A percentile compares a stretch with the other conserved stretches of the same genome.
Conservation (phyloP, 116 monocot species). For the Dioscorea cayenensis region DNA sequence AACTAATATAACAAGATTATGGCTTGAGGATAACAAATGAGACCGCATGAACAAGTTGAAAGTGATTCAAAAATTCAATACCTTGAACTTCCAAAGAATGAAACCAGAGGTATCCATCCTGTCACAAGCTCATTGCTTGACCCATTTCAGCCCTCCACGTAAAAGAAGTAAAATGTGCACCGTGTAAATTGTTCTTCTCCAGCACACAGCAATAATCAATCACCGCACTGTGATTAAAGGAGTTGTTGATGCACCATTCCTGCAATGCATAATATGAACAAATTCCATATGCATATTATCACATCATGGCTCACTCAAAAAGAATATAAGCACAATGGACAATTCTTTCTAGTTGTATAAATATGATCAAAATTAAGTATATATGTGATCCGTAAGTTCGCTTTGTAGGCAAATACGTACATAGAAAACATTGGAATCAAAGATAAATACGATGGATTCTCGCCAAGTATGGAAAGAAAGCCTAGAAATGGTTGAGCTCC, state of each 20-base stretch:
- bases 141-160: conserved; percentile 94
- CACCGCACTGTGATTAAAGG: conserved; percentile 88
- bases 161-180: conserved; percentile 89
- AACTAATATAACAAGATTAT: too few species aligned
- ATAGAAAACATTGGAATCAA: too few species aligned
- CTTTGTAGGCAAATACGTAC: too few species aligned
- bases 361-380: too few species aligned
- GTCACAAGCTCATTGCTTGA: conserved; percentile 77
- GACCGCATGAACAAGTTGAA: too few species aligned
- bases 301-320: not conserved
- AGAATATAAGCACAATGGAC: not conserved
- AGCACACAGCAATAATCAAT: conserved; percentile 82
- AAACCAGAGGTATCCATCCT: conserved; percentile 71
- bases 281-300: not conserved
- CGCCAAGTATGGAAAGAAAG: too few species aligned
- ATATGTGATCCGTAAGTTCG: too few species aligned
- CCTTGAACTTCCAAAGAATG: conserved; percentile 92
- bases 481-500: too few species aligned
- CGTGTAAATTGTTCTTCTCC: conserved; percentile 88
- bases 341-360: too few species aligned
- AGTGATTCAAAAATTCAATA: not conserved
- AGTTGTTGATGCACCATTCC: conserved; percentile 98
- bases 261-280: conserved; percentile 6
- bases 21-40: too few species aligned
- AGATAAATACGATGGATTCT: too few species aligned